Conservation (phyloP, 768 basidiomycete species). For the Lactarius quietus region DNA sequence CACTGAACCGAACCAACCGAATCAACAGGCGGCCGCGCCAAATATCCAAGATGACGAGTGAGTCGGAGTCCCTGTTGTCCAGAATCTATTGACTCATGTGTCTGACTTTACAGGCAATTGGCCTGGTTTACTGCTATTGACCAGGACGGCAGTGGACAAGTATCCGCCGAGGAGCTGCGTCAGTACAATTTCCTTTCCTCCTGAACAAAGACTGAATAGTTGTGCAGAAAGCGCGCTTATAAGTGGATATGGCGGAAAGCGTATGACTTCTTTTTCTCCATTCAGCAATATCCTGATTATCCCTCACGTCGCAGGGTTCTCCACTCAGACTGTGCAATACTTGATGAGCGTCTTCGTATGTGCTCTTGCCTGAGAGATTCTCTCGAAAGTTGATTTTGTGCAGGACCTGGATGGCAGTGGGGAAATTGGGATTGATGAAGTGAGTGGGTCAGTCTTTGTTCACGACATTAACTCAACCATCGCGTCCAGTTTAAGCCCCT, state of each 20-base stretch:
- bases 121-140: conserved; percentile 11
- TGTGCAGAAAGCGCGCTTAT: conserved; percentile 9
- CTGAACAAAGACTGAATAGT: neutral
- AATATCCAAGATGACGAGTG: conserved; percentile 4
- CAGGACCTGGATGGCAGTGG: conserved; percentile 10
- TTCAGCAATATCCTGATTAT: neutral
- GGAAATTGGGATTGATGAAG: conserved; percentile 7
- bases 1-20: neutral
- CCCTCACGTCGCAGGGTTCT: neutral
- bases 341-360: conserved; percentile 11
- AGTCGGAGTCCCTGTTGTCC: neutral
- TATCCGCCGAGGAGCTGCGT: conserved; percentile 10
- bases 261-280: neutral
- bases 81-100: neutral
- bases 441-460: neutral
- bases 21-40: neutral
- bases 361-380: neutral
- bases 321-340: conserved; percentile 5
- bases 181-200: neutral
- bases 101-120: neutral
- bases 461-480: neutral
- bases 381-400: neutral
- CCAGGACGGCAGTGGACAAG: conserved; percentile 8
- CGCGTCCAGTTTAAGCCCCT: conserved; percentile 5
- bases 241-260: conserved; percentile 9